Percentiles rank a stretch among this genome's conserved stretches.
Evolutionary conservation across 305 asterid genomes (phyloP).

Genomic region (Fraxinus latifolia): DNA sequence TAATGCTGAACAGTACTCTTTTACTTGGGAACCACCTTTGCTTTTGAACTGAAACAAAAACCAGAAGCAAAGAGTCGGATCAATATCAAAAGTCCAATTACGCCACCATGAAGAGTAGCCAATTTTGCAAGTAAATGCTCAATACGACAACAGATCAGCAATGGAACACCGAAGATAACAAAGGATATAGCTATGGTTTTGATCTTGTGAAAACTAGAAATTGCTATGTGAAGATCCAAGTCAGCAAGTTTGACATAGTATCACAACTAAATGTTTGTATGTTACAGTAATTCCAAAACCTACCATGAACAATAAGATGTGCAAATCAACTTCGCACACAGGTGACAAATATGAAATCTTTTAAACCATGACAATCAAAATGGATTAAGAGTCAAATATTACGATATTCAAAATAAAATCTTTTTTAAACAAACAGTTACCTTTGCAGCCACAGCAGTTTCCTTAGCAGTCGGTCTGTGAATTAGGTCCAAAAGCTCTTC

Average conservation of each 20-base stretch:
- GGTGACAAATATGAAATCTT: not conserved
- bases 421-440: slow-evolving; percentile 33
- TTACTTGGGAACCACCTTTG: slow-evolving; percentile 96
- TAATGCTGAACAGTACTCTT: slow-evolving; percentile 84
- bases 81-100: slow-evolving; percentile 2
- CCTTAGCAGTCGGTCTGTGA: slow-evolving; percentile 91
- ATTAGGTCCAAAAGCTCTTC: slow-evolving; percentile 95
- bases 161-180: slow-evolving; percentile 10
- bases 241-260: slow-evolving; percentile 2
- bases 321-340: slow-evolving; percentile 10
- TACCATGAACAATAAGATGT: not conserved
- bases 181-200: not conserved
- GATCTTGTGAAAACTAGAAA: slow-evolving; percentile 9
- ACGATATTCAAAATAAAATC: not conserved
- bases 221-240: slow-evolving; percentile 8
- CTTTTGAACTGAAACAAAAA: slow-evolving; percentile 73
- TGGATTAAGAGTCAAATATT: not conserved
- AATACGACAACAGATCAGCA: not conserved
- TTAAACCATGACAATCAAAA: not conserved
- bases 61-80: slow-evolving; percentile 16
- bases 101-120: not conserved
- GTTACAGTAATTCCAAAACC: not conserved
- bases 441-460: slow-evolving; percentile 89
- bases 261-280: slow-evolving; percentile 8
- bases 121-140: not conserved